Base-by-base conservation (phyloP, 2,329 filamentous ascomycete species). In the Hymenotorrendiella dingleyae region DNA sequence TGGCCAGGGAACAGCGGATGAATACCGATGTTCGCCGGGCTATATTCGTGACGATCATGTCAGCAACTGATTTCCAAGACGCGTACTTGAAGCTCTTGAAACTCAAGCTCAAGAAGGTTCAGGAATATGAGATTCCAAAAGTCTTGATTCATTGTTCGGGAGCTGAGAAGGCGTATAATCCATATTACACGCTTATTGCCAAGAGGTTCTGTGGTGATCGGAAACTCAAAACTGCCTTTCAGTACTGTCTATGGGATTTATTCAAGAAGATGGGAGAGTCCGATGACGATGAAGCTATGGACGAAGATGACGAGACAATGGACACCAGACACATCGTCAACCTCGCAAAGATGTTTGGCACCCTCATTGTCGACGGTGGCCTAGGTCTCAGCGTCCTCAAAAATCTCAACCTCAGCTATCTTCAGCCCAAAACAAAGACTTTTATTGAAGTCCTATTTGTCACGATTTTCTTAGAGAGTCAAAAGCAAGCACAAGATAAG, bases 31-130 rank as follows among this genome's bases (percentile, higher is more conserved):
- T 63, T 33, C 55, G 61, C 21, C 56, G 60, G 40, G 86, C 88
- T n/a, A 94, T 98, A 46, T 98, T 98, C 63, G 77, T 94, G 24
- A 82, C 89, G 4, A 81, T 98, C 46, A 85, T 96, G 72, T 90
- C 86, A 9, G 86, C 88, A 1, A 78, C 76, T 8, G 88, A 95
- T 60, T 87, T 77, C 61, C 82, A 89, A 54, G 88, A 97, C 57
- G 93, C 89, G 0, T 82, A 90, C 54, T 67, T 82, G 8, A 84
- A 89, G 14, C 72, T 96, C 6, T 70, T 82, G 46, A 94, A 94
- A 60, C 76, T 98, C 8, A 81, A 81, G 26, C 73, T 98, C 35
- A 96, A 93, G 66, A 86, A 82, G 54, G 78, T 86, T 14, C 89
- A 96, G 58, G 82, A 93, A 52, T 76, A 82, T 19, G 91, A 97